phyloP scores from a whole-genome alignment of 352 stramenopile genomes.

The Pythium coloratum region DNA sequence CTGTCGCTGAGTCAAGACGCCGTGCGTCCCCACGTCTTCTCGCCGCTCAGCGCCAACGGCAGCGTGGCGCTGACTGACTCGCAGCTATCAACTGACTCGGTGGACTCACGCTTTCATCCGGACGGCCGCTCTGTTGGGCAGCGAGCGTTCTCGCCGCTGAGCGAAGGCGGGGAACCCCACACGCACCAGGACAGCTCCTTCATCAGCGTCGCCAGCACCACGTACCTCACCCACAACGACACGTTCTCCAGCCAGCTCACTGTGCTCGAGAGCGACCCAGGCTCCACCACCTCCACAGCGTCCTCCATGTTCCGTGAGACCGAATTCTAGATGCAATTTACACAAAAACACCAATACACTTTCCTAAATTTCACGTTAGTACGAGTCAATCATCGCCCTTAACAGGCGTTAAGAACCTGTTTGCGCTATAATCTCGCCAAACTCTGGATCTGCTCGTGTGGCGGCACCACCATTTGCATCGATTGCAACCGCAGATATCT shows the following conservation, averaged over 20 bases:
- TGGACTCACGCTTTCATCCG: constrained; percentile 1
- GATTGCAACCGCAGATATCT: constrained; percentile 33
- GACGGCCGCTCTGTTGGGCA: not conserved
- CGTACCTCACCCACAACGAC: constrained; percentile 28
- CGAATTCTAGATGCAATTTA: constrained; percentile 13
- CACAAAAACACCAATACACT: not conserved
- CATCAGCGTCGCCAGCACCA: constrained; percentile 21
- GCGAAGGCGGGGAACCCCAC: not conserved
- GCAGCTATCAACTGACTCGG: constrained; percentile 16
- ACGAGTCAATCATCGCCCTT: not conserved
- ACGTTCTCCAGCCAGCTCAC: constrained; percentile 26
- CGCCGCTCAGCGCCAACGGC: constrained; percentile 28
- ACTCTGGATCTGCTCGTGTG: constrained; percentile 23
- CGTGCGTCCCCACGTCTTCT: constrained; percentile 36
- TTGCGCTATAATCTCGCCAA: not conserved
- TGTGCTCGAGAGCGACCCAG: constrained; percentile 14
- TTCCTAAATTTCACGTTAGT: not conserved
- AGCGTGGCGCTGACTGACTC: not conserved
- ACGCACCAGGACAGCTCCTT: constrained; percentile 17
- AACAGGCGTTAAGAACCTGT: constrained; percentile 2
- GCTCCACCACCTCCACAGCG: not conserved
- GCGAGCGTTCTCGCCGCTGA: constrained; percentile 10
- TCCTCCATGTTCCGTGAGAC: constrained; percentile 10
- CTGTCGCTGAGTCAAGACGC: constrained; percentile 32
- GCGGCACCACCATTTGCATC: constrained; percentile 39